Evolutionary conservation across 164 flowering plant species (phyloP).

Genomic region (Malania oleifera): DNA sequence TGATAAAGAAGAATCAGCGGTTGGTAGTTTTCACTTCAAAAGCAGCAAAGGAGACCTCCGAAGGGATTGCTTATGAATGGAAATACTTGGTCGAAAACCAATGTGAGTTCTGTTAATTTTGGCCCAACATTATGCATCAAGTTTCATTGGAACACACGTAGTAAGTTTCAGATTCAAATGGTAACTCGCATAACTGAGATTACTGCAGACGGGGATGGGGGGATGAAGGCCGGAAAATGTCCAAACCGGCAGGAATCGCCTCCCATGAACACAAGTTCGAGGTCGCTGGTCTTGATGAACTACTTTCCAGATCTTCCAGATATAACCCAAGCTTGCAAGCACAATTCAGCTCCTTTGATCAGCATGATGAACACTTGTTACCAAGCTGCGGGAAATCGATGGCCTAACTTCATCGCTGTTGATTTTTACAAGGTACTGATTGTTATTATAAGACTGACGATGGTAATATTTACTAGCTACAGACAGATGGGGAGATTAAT

Average conservation of each 20-base stretch:
- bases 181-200: neutral
- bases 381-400: constrained; percentile 61
- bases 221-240: constrained; percentile 68
- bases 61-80: constrained; percentile 91
- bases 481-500: neutral
- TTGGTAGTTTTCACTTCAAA: constrained; percentile 86
- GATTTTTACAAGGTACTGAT: constrained; percentile 70
- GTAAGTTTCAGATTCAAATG: too few species aligned
- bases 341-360: constrained; percentile 67
- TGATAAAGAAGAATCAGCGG: constrained; percentile 70
- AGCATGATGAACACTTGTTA: constrained; percentile 66
- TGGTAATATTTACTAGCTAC: neutral
- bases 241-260: constrained; percentile 79
- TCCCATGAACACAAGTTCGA: constrained; percentile 53
- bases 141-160: too few species aligned
- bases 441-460: neutral
- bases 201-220: constrained; percentile 72
- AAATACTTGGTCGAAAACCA: constrained; percentile 83
- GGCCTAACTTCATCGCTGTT: constrained; percentile 93
- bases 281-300: constrained; percentile 64
- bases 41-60: constrained; percentile 74
- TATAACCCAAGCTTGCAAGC: constrained; percentile 41
- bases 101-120: constrained; percentile 57
- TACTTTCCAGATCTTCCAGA: constrained; percentile 54
- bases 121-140: neutral